Conservation (phyloP, 2,329 filamentous ascomycete species). For the Pseudocercospora eumusae region DNA sequence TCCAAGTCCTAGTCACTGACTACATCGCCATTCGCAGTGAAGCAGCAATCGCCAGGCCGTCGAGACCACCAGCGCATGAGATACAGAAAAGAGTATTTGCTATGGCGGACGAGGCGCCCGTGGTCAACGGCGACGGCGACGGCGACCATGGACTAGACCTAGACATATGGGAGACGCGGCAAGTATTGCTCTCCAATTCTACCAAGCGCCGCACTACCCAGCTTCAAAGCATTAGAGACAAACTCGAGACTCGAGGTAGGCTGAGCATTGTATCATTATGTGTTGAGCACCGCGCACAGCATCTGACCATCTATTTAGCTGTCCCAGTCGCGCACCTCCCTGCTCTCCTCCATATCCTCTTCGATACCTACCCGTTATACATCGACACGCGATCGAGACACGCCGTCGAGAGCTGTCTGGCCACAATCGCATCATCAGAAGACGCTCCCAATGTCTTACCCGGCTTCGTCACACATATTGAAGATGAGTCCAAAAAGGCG, state of each 20-base stretch:
- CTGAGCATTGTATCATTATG: constrained; percentile 3
- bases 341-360: constrained; percentile 65
- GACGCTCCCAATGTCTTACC: constrained; percentile 61
- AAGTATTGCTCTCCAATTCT: constrained; percentile 49
- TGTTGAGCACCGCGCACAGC: not conserved
- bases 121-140: constrained; percentile 26
- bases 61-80: not conserved
- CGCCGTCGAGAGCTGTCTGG: constrained; percentile 79
- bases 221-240: constrained; percentile 48
- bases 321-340: constrained; percentile 31
- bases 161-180: constrained; percentile 36
- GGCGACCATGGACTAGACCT: constrained; percentile 27
- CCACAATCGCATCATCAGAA: constrained; percentile 62
- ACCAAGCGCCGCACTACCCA: constrained; percentile 51
- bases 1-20: not conserved
- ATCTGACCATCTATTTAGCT: constrained; percentile 25
- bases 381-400: constrained; percentile 79
- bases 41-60: not conserved
- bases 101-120: constrained; percentile 29
- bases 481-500: constrained; percentile 72
- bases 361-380: constrained; percentile 86
- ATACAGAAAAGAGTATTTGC: constrained; percentile 9
- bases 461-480: constrained; percentile 66
- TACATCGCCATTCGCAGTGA: not conserved
- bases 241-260: constrained; percentile 48